Conservation (phyloP, 139 green algal genomes). For the Bryopsis sp. region DNA sequence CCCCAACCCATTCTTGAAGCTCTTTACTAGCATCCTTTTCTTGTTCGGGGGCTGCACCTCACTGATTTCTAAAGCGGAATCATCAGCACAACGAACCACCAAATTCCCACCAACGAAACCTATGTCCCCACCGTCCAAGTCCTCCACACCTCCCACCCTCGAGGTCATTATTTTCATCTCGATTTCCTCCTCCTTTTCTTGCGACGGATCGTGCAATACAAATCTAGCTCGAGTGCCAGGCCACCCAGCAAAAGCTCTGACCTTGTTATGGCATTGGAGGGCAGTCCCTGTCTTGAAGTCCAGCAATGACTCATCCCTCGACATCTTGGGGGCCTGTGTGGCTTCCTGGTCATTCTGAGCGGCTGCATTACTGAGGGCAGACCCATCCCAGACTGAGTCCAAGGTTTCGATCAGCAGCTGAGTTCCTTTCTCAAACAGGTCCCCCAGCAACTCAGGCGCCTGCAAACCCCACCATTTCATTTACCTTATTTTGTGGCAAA, state of each 20-base stretch:
- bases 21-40: slow-evolving; percentile 47
- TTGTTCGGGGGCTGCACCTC: slow-evolving; percentile 70
- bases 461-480: slow-evolving; percentile 39
- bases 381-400: slow-evolving; percentile 49
- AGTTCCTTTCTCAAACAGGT: slow-evolving; percentile 59
- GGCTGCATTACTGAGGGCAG: slow-evolving; percentile 26
- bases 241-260: slow-evolving; percentile 73
- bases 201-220: slow-evolving; percentile 18
- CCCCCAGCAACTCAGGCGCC: slow-evolving; percentile 69
- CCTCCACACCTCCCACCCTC: not conserved
- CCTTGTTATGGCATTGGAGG: slow-evolving; percentile 64
- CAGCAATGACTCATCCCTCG: slow-evolving; percentile 59
- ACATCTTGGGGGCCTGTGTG: slow-evolving; percentile 67
- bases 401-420: slow-evolving; percentile 58
- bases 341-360: slow-evolving; percentile 54
- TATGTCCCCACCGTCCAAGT: slow-evolving; percentile 5
- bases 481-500: not conserved
- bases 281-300: slow-evolving; percentile 57
- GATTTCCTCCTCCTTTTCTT: slow-evolving; percentile 1
- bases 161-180: slow-evolving; percentile 18
- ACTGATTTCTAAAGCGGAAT: slow-evolving; percentile 38
- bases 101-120: slow-evolving; percentile 20
- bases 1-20: slow-evolving; percentile 70
- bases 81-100: slow-evolving; percentile 35
- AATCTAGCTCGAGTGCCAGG: slow-evolving; percentile 57